Conservation (phyloP, 1,284 basidiomycete species). For the Cryptococcus sp. region DNA sequence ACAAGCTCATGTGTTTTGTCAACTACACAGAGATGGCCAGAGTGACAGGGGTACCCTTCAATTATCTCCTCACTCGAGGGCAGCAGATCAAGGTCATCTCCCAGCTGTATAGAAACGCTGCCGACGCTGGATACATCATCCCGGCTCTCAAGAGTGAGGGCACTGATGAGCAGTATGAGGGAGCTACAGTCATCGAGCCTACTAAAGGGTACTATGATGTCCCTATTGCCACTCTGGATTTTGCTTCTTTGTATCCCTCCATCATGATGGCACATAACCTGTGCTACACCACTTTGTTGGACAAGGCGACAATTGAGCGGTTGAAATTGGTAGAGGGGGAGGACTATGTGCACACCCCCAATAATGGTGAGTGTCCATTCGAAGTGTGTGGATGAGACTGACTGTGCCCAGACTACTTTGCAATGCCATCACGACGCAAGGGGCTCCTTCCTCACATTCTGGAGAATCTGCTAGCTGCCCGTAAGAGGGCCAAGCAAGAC, state of each 20-base stretch:
- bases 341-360: constrained; percentile 74
- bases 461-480: constrained; percentile 83
- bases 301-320: constrained; percentile 71
- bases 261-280: constrained; percentile 99
- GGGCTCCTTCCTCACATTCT: constrained; percentile 85
- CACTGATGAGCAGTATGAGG: constrained; percentile 90
- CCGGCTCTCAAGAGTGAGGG: constrained; percentile 81
- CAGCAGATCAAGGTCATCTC: constrained; percentile 96
- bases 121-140: constrained; percentile 79
- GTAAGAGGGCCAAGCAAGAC: constrained; percentile 89
- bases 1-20: constrained; percentile 96
- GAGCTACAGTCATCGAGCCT: constrained; percentile 94
- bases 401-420: constrained; percentile 69
- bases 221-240: constrained; percentile 94
- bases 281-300: constrained; percentile 88
- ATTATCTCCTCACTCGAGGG: constrained; percentile 81
- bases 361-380: constrained; percentile 65
- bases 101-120: constrained; percentile 84
- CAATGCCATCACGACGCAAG: constrained; percentile 67
- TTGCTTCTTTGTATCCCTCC: constrained; percentile 93
- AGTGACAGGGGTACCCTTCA: constrained; percentile 97
- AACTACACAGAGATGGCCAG: constrained; percentile 95
- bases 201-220: constrained; percentile 89
- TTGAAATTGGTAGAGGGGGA: constrained; percentile 71
- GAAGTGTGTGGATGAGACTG: not conserved